Base-by-base conservation (phyloP, 768 basidiomycete genomes). In the Favolaschia claudopus region DNA sequence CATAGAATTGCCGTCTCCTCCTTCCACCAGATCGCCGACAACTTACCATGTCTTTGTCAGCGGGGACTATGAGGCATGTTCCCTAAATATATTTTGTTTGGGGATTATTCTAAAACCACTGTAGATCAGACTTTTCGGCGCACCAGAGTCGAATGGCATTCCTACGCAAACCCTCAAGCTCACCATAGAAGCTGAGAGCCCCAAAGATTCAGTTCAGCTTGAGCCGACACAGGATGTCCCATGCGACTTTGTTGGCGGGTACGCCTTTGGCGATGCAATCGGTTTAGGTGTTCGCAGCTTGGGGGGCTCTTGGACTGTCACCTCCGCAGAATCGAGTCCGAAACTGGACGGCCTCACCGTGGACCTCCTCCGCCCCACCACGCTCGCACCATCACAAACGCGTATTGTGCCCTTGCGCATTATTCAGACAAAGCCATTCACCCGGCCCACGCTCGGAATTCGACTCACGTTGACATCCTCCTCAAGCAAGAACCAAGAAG, bases 111-210 rank as follows among this genome's bases (percentile, higher is more conserved):
- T 62, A 24, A 28, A 44, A 51, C 42, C 46, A 47, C 22, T 48
- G 8, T 64, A 93, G 89, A 92, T 95, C 55, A 80, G 93, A 61
- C 79, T 95, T 43, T 96, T 94, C 69, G 93, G 93, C 7, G 91
- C 92, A 70, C 91, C 92, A 10, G 73, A 72, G n/a, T n/a, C n/a
- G 8, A 75, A 70, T 22, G 73, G 79, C 1, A 53, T 76, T 4
- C 93, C 92, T 0, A 74, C 78, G 13, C 83, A 92, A 55, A 82
- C 74, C 20, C 73, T 95, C 60, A 77, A 77, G 4, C 64, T 93
- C 43, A 70, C 71, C 0, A 76, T 88, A 24, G 73, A 78, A 13
- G 52, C 84, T 9, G 80, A 84, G 28, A 62, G 69, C 0, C 60
- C 67, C 3, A 47, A 37, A 0, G 29, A 67, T 12, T 45, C 66